Base-by-base conservation (phyloP, 129 eudicot species). In the Artemisia tridentata region DNA sequence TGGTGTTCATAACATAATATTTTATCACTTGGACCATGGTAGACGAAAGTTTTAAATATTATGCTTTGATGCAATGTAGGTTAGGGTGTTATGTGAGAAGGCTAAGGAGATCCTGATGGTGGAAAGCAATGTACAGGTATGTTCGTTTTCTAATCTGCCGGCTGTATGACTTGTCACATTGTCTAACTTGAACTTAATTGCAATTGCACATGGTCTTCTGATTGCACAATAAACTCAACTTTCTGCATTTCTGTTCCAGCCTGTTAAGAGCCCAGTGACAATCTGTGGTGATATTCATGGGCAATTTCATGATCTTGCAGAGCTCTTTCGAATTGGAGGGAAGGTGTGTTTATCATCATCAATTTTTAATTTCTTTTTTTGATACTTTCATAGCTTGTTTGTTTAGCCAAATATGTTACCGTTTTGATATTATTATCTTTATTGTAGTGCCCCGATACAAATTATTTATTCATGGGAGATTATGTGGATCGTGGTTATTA, bases 251-350 rank as follows among this genome's bases (percentile, higher is more conserved):
- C 10, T 74, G 17, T 60, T 59, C 18, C 84, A 91, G 97, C 97
- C 97, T 59, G 97, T 91, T 23, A 91, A 80, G 80, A 88, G 97
- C 83, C 97, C 97, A 9, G 97, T 91, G 60, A 91, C 97, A 50
- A 91, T 91, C 45, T 91, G 97, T 60, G 97, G 97, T 83, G 97
- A 91, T 81, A 91, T 91, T 75, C 97, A 91, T 73, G 97, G 97
- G 23, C 97, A 91, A 75, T 91, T 91, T 56, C 97, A 91, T 81
- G 97, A 91, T 85, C 97, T 91, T 48, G 97, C 97, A 5, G 97
- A 91, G 83, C 92, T 91, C 23, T 91, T 91, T 67, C 85, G 96
- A 58, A 91, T 91, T 46, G 97, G 97, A 68, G 97, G 97, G 58
- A 91, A 86, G 96, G 97, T 91, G 70, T 27, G 4, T 11, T 23